phyloP scores from a whole-genome alignment of 2,329 filamentous ascomycete species.

The Colletotrichum lini region DNA sequence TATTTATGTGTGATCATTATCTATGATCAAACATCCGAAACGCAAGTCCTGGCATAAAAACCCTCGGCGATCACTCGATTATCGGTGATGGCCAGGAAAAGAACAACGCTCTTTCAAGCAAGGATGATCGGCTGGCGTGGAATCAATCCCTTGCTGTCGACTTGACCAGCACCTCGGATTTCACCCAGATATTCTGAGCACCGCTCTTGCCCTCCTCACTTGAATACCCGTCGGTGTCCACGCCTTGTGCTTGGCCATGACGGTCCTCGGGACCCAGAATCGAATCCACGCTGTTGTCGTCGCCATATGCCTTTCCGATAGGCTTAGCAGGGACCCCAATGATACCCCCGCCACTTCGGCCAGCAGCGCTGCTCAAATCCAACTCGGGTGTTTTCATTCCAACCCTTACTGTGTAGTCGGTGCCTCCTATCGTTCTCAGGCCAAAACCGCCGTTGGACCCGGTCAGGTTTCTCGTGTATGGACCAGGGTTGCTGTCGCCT shows the following conservation, averaged over 20 bases:
- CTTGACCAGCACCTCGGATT: constrained; percentile 31
- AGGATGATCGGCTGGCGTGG: not conserved
- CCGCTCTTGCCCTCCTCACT: constrained; percentile 8
- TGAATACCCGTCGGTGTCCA: constrained; percentile 6
- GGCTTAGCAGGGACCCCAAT: not conserved
- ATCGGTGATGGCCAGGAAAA: too few species aligned
- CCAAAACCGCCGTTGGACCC: constrained; percentile 27
- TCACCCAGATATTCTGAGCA: constrained; percentile 32
- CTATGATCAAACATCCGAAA: too few species aligned
- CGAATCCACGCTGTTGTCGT: constrained; percentile 35
- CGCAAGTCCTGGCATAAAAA: too few species aligned
- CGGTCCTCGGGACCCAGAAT: constrained; percentile 28
- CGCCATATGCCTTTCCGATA: constrained; percentile 21
- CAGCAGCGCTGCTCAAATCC: constrained; percentile 9
- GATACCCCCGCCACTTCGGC: constrained; percentile 9
- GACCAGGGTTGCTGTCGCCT: constrained; percentile 20
- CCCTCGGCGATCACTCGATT: too few species aligned
- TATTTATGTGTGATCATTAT: too few species aligned
- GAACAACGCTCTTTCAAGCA: too few species aligned
- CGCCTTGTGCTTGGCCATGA: not conserved
- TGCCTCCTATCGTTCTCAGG: constrained; percentile 37
- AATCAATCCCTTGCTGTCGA: constrained; percentile 23
- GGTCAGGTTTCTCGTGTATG: constrained; percentile 32
- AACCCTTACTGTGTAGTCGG: constrained; percentile 34
- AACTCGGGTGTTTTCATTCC: constrained; percentile 34